Conservation (phyloP, 805 yeast species). For the Kuraishia borneana region DNA sequence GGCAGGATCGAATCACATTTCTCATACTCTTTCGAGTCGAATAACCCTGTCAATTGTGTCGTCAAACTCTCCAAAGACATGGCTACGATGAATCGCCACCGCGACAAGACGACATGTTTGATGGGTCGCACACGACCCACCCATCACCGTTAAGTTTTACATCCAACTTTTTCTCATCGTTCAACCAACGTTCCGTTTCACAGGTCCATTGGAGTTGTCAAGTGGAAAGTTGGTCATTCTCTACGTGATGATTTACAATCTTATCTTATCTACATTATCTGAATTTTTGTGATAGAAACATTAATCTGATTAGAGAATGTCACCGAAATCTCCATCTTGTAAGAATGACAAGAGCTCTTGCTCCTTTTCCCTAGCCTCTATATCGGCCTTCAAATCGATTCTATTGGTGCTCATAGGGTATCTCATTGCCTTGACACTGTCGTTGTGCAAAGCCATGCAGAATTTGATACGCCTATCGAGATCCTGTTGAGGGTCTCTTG, state of each 20-base stretch:
- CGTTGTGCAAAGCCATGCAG: slow-evolving; percentile 83
- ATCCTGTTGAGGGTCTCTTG: slow-evolving; percentile 74
- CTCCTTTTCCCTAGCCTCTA: slow-evolving; percentile 47
- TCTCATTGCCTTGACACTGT: slow-evolving; percentile 89
- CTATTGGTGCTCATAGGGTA: slow-evolving; percentile 58
- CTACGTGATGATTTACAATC: not conserved
- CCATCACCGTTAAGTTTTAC: no score
- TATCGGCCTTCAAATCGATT: slow-evolving; percentile 36
- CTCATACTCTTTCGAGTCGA: slow-evolving; percentile 47
- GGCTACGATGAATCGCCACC: not conserved
- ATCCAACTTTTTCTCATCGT: no score
- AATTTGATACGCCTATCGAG: slow-evolving; percentile 91
- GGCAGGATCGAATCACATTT: slow-evolving; percentile 54
- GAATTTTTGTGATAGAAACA: not conserved
- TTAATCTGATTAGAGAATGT: slow-evolving; percentile 14
- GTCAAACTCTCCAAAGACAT: slow-evolving; percentile 56
- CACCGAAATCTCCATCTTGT: slow-evolving; percentile 44
- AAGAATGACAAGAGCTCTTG: slow-evolving; percentile 25
- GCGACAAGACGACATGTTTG: not conserved
- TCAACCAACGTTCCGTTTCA: no score
- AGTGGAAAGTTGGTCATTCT: not conserved
- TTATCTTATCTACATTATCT: slow-evolving; percentile 2
- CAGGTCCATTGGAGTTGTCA: not conserved
- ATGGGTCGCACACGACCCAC: no score
- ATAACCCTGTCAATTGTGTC: slow-evolving; percentile 53